Base-by-base conservation (phyloP, 2,329 filamentous ascomycete species). In the Coniochaeta prunicola region DNA sequence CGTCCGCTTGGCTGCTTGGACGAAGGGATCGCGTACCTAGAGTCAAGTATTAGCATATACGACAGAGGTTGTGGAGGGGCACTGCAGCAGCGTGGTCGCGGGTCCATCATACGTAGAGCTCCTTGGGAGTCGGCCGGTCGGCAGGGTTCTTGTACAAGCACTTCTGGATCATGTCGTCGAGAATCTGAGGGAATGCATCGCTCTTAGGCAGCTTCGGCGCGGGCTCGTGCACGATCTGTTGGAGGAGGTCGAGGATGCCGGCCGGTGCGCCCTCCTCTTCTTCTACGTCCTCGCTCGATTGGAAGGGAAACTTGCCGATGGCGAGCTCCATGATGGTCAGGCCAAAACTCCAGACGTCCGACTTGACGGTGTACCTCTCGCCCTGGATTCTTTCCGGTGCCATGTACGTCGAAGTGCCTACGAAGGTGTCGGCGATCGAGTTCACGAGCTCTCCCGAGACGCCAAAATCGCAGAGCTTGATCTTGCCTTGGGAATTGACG, bases 321-420 rank as follows among this genome's bases (percentile, higher is more conserved):
- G 94, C 94, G 65, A 99, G 77, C 74, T 99, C 94, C 92, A 99
- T 97, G 62, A 99, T 86, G 0, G 88, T 89, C 64, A 99, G 79
- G 33, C 94, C 94, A 63, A 97, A 96, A 82, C 92, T 97, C 94
- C 94, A 99, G 4, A 99, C 94, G 72, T 99, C 94, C 13, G 92
- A 97, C 74, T 97, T 97, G 68, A 99, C 93, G 0, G 93, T 96
- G 75, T 99, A 99, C 67, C 91, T 92, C 63, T 94, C 92, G 62
- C 94, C 94, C 72, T 97, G 92, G 65, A 99, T 99, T 73, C 94
- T 86, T 77, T 99, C 94, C 0, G 94, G 94, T 0, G 94, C 94
- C 94, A 99, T 99, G 79, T 99, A 99, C 59, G 94, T 99, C 38
- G 94, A 97, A 1, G 94, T 99, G 57, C 94, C 94, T 36, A 99